phyloP scores from a whole-genome alignment of 169 alveolate species.

The Plasmodium knowlesi region DNA sequence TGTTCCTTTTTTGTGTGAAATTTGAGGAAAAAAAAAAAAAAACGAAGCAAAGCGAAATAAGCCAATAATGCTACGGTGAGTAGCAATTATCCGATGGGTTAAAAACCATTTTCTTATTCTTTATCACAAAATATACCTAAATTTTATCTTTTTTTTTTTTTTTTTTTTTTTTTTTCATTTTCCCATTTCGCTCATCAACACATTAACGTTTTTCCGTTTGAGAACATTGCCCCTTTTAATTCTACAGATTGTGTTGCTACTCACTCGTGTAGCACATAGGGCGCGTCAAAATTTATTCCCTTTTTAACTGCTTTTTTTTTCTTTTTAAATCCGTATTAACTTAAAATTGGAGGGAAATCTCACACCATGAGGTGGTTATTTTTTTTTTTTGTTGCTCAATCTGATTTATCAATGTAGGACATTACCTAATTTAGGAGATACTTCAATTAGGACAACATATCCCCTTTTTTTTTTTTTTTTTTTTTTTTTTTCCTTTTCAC shows the following conservation, averaged over 20 bases:
- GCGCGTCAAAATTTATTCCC: neutral
- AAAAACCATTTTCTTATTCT: neutral
- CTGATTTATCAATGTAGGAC: neutral
- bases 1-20: neutral
- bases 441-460: neutral
- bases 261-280: slow-evolving; percentile 1
- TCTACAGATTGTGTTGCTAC: neutral
- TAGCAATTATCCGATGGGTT: neutral
- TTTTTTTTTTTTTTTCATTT: neutral
- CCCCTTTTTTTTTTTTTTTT: neutral
- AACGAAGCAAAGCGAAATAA: neutral
- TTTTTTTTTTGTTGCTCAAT: neutral
- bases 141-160: neutral
- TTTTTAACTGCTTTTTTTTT: neutral
- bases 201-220: neutral
- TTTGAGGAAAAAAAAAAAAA: neutral
- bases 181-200: neutral
- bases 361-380: neutral
- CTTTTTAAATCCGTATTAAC: neutral
- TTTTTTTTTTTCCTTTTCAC: neutral
- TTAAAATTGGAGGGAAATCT: neutral
- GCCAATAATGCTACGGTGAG: neutral
- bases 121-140: neutral
- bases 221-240: neutral
- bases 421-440: neutral